A percentile compares a stretch with the other conserved stretches of the same genome.
These are phyloP conservation scores for Phytophthora pini DNA, from an alignment of 352 stramenopile genomes.

Conservation along the genomic window DNA sequence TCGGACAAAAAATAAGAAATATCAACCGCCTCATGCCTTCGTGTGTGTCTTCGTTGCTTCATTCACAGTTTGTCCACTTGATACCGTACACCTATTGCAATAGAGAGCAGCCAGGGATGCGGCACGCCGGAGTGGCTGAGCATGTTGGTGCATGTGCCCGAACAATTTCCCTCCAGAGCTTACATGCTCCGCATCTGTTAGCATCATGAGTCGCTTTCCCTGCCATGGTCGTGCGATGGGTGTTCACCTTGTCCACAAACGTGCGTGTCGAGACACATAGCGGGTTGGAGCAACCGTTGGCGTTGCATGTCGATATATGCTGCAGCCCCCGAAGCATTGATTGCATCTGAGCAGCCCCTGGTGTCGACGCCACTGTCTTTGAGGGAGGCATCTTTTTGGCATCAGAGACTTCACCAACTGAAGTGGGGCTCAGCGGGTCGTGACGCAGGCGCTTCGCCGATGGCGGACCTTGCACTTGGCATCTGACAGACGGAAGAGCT, in stretches of 20 bases:
- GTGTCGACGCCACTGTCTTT: constrained; percentile 18
- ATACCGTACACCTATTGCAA: constrained; percentile 10
- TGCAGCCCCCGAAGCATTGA: constrained; percentile 61
- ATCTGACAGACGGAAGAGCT: constrained; percentile 16
- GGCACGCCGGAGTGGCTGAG: constrained; percentile 25
- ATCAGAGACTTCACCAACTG: constrained; percentile 49
- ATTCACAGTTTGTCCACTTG: constrained; percentile 9
- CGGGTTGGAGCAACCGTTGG: constrained; percentile 51
- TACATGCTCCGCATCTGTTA: constrained; percentile 56
- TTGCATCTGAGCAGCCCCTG: constrained; percentile 57
- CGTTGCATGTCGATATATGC: constrained; percentile 45
- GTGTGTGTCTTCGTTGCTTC: constrained; percentile 11
- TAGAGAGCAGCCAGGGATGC: constrained; percentile 49
- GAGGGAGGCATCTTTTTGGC: constrained; percentile 28
- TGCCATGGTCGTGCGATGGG: constrained; percentile 39
- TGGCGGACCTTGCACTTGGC: constrained; percentile 16
- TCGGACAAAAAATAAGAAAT: constrained; percentile 7
- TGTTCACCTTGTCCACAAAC: constrained; percentile 62
- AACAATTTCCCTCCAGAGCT: constrained; percentile 62
- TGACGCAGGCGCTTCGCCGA: constrained; percentile 40
- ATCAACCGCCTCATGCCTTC: neutral
- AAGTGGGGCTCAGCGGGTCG: constrained; percentile 53
- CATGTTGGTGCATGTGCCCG: constrained; percentile 41
- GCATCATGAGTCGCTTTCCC: constrained; percentile 35
- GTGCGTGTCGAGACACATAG: constrained; percentile 61